Evolutionary conservation across 148 eudicot genomes (phyloP).

Genomic region (Arbutus unedo): DNA sequence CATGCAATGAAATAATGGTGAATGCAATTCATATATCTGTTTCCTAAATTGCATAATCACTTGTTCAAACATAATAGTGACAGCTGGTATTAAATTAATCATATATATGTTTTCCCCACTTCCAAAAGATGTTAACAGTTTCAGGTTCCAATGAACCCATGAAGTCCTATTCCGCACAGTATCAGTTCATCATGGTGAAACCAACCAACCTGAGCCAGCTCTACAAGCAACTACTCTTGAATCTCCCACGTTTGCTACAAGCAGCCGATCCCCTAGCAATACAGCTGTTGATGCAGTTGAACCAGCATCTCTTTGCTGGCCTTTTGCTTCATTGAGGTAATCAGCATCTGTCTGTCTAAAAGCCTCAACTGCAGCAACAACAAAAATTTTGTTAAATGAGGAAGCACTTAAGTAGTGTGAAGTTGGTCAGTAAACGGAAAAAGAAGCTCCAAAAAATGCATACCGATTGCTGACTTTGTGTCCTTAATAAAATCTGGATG

Average conservation of each 20-base stretch:
- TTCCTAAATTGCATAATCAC: background rate
- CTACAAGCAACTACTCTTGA: slow-evolving; percentile 75
- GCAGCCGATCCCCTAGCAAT: slow-evolving; percentile 51
- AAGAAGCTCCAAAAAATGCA: background rate
- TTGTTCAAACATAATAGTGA: background rate
- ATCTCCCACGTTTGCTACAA: slow-evolving; percentile 88
- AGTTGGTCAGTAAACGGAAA: background rate
- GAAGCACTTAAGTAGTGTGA: background rate
- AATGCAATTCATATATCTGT: background rate
- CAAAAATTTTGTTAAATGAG: background rate
- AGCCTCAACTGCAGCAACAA: slow-evolving; percentile 49
- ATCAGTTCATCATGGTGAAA: background rate
- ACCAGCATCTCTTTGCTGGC: slow-evolving; percentile 68
- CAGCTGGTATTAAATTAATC: background rate
- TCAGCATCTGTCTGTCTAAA: slow-evolving; percentile 66
- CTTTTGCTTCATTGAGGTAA: slow-evolving; percentile 57
- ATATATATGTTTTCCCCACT: background rate
- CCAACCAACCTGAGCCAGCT: slow-evolving; percentile 60
- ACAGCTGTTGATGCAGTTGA: slow-evolving; percentile 84
- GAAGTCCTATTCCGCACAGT: background rate
- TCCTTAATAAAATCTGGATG: slow-evolving; percentile 73
- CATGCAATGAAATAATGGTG: background rate
- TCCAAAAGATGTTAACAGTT: background rate
- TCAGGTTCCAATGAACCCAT: slow-evolving; percentile 3
- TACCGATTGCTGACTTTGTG: slow-evolving; percentile 75